These are phyloP conservation scores for Aspergillus sp. DNA, from an alignment of 2,329 filamentous ascomycete species.

Conservation along the genomic window DNA sequence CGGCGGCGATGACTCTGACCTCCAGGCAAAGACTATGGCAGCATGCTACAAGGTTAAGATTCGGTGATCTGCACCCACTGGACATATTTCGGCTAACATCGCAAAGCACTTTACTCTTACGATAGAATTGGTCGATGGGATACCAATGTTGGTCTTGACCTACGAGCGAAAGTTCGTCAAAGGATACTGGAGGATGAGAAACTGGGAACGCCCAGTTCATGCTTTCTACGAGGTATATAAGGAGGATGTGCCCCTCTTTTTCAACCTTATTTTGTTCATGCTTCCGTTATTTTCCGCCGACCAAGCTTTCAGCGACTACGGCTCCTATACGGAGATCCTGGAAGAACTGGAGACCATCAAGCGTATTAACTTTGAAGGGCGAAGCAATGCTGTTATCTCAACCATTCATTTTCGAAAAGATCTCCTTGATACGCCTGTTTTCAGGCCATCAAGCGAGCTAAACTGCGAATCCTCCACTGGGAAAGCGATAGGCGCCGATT, in stretches of 20 bases:
- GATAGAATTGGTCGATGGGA: constrained; percentile 23
- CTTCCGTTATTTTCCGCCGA: not conserved
- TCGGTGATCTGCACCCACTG: no score
- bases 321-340: no score
- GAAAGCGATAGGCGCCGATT: constrained; percentile 13
- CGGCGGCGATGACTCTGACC: not conserved
- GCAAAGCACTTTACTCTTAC: constrained; percentile 26
- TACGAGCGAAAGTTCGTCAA: constrained; percentile 24
- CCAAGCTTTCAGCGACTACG: no score
- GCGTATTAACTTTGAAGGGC: no score
- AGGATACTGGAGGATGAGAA: constrained; percentile 20
- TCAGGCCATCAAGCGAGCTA: no score
- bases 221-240: constrained; percentile 26
- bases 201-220: constrained; percentile 22
- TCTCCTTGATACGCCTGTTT: no score
- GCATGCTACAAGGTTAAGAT: constrained; percentile 19
- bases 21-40: constrained; percentile 17
- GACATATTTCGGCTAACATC: no score
- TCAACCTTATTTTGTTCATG: constrained; percentile 25
- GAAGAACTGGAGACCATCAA: no score
- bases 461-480: no score
- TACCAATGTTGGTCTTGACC: constrained; percentile 18
- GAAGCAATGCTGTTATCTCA: no score
- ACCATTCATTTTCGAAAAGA: no score
- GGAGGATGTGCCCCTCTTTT: constrained; percentile 22